phyloP scores from a whole-genome alignment of 768 basidiomycete genomes.

The Pisolithus marmoratus region DNA sequence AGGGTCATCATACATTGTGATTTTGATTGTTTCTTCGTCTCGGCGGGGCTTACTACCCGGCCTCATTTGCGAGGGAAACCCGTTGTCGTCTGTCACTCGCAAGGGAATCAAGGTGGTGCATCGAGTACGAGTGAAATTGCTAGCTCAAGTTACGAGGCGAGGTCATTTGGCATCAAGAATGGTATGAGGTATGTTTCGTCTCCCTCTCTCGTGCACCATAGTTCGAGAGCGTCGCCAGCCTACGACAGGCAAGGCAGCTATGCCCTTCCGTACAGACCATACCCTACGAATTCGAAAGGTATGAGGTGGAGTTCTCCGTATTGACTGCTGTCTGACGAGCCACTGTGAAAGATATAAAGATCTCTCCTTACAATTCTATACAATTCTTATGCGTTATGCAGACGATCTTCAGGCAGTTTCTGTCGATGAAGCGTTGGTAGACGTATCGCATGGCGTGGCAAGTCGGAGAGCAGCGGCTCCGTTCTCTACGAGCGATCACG shows the following conservation, averaged over 20 bases:
- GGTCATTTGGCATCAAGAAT: slow-evolving; percentile 81
- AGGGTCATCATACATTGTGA: slow-evolving; percentile 87
- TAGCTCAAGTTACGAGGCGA: slow-evolving; percentile 90
- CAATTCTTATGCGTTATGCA: slow-evolving; percentile 82
- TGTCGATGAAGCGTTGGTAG: slow-evolving; percentile 93
- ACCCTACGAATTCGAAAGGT: slow-evolving; percentile 92
- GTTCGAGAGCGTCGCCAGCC: slow-evolving; percentile 34
- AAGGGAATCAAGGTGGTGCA: slow-evolving; percentile 62
- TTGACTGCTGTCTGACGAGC: not conserved
- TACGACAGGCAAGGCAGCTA: slow-evolving; percentile 72
- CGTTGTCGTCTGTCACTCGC: slow-evolving; percentile 93
- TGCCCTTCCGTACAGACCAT: slow-evolving; percentile 72
- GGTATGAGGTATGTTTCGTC: slow-evolving; percentile 76
- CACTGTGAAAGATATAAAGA: slow-evolving; percentile 65
- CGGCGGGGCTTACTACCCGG: slow-evolving; percentile 75
- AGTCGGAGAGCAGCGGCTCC: slow-evolving; percentile 23
- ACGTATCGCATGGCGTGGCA: slow-evolving; percentile 63
- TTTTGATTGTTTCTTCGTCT: slow-evolving; percentile 97
- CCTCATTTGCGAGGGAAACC: slow-evolving; percentile 85
- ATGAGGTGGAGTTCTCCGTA: slow-evolving; percentile 12
- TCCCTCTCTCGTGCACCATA: not conserved
- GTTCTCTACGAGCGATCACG: slow-evolving; percentile 43
- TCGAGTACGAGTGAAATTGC: slow-evolving; percentile 93
- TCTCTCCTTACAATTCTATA: slow-evolving; percentile 84
- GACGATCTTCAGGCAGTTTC: slow-evolving; percentile 94